Base-by-base conservation (phyloP, 306 rosid species). In the Trifolium repens region DNA sequence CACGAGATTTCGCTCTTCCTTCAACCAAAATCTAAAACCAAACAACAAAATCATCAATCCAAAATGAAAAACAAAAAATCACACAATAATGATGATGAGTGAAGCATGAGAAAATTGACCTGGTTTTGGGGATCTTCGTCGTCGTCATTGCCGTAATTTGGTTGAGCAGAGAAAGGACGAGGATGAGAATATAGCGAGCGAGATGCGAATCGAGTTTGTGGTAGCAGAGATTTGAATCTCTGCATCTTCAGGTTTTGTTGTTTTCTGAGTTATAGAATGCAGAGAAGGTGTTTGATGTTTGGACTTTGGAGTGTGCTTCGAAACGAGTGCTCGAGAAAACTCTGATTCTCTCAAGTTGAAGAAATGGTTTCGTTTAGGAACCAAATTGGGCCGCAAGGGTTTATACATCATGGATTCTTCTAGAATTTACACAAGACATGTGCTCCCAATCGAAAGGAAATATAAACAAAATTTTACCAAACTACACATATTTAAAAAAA, bases 1-100 rank as follows among this genome's bases (percentile, higher is more conserved):
- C 77, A 84, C 98, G 89, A 27, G 93, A 91, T 70, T 87, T 93
- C 40, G 91, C 87, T 81, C 88, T 86, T 85, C 98, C 98, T 85
- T 91, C 88, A 58, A 93, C 98, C 69, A 78, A 72, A 84, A 93
- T 89, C 98, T 93, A 85, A 68, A 80, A 43, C 52, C 73, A 73
- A 19, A 73, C 4, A 72, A 73, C 34, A 9, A 61, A 68, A 50
- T 35, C 10, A 8, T 11, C 13, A 44, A 44, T 62, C 34, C 4
- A 9, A 37, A 54, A 35, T 6, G 8, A 70, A 62, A 69, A 69
- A 1, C 13, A 24, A 12, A 17, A 0, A 74, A 39, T 24, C 1
- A 32, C 26, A 27, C 9, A 22, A 22, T 22, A 22, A 22, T 1
- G 42, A 10, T 24, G 24, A 15, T 27, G 17, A 24, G 27, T 13